phyloP scores from a whole-genome alignment of 805 yeast genomes.

The Kurtzmaniella cleridarum region DNA sequence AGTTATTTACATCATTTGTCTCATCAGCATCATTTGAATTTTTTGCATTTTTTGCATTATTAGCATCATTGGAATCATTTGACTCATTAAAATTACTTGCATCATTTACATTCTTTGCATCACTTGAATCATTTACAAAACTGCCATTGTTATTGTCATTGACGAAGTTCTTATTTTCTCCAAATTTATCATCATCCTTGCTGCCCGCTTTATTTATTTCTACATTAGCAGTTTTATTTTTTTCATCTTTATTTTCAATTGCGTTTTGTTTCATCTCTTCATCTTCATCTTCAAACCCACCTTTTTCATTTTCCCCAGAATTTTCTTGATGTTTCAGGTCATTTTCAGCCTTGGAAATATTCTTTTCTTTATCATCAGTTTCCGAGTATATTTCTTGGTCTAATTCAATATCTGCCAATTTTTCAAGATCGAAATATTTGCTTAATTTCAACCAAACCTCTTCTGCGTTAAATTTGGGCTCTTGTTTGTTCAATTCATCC shows the following conservation, averaged over 20 bases:
- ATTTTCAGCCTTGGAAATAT: conserved; percentile 7
- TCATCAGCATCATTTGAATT: conserved; percentile 3
- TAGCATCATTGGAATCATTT: conserved; percentile 4
- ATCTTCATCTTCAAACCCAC: conserved; percentile 4
- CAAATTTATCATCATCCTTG: not conserved
- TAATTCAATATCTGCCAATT: conserved; percentile 52
- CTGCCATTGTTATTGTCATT: conserved; percentile 7
- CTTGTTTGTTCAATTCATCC: conserved; percentile 29
- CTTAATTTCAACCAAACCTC: conserved; percentile 57
- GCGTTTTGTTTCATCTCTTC: conserved; percentile 1
- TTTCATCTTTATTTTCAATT: not conserved
- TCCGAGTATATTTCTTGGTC: conserved; percentile 7
- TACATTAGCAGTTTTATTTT: too few relatives aligned
- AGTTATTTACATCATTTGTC: conserved; percentile 9
- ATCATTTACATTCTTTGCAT: conserved; percentile 1
- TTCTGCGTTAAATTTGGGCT: conserved; percentile 30
- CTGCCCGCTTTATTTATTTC: too few relatives aligned
- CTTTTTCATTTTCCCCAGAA: conserved; percentile 3
- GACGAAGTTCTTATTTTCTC: not conserved
- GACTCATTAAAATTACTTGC: not conserved
- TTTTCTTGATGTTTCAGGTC: conserved; percentile 3
- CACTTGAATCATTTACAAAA: not conserved
- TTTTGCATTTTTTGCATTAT: conserved; percentile 6
- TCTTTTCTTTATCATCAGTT: conserved; percentile 13
- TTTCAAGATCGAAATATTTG: conserved; percentile 50